phyloP scores from a whole-genome alignment of 345 rosid genomes.

The Eucalyptus erythrocorys region DNA sequence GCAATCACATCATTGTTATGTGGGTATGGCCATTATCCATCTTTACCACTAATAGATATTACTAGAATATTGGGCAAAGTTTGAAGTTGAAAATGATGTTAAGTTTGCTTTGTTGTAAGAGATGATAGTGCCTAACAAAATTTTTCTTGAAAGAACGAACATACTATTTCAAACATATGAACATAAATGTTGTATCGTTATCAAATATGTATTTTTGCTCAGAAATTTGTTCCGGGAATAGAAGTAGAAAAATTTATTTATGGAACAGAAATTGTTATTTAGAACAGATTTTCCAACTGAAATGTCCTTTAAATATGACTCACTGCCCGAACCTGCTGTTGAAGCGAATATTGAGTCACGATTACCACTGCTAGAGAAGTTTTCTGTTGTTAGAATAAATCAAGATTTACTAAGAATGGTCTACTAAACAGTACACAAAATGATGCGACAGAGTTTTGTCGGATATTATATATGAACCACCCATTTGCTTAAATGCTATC shows the following conservation, averaged over 20 bases:
- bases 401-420: not conserved
- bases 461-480: not conserved
- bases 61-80: not conserved
- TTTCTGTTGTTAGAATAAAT: not conserved
- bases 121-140: not conserved
- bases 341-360: not conserved
- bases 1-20: not conserved
- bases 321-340: not conserved
- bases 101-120: not conserved
- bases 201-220: not conserved
- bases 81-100: not conserved
- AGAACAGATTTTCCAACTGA: not conserved
- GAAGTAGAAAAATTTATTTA: too few relatives aligned
- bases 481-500: not conserved
- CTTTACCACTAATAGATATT: not conserved
- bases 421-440: not conserved
- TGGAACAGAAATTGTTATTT: not conserved
- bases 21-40: not conserved
- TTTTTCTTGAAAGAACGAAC: too few relatives aligned
- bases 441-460: not conserved
- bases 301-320: not conserved
- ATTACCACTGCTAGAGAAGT: not conserved
- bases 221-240: rapidly evolving
- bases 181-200: not conserved
- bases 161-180: too few relatives aligned